Base-by-base conservation (phyloP, 1,139 yeast genomes). In the Geotrichum histeridarum region DNA sequence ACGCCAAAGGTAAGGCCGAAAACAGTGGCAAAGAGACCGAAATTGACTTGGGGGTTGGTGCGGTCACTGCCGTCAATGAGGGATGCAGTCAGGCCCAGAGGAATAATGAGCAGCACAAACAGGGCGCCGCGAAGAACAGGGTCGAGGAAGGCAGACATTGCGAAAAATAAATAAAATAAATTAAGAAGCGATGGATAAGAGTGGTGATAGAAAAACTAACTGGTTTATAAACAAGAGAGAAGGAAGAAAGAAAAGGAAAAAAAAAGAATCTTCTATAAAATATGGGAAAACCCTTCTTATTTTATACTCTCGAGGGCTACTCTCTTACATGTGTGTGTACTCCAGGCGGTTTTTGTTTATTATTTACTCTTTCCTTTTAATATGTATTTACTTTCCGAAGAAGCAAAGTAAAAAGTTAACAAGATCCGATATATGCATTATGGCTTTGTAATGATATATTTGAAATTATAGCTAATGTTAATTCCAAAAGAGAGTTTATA, bases 61-160 rank as follows among this genome's bases (percentile, higher is more conserved):
- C 59, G 64, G 76, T 65, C 77, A 54, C 72, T 67, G 59, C 84
- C 79, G 54, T 87, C 88, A 58, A 94, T 89, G 63, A 90, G 78
- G 12, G 94, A 84, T 61, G 89, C 95, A 60, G 93, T 81, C 67
- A 93, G 77, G 69, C 96, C 98, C 62, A 93, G 81, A 57, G 84
- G 81, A 67, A 90, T 79, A 55, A 83, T 82, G 61, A 90, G 80
- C 71, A 87, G 83, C 64, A 82, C 74, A 67, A 90, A 86, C 77
- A 89, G 86, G 57, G 83, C 67, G 50, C 74, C 76, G 77, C 97
- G 85, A 67, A 89, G 79, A 61, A 83, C 74, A 64, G 84, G 77
- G 72, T 87, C 95, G 67, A 88, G 8, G 11, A 43, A 43, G n/a
- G 47, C 47, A 39, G 36, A 7, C 33, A 32, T 38, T 27, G 37